Conservation (phyloP, 345 rosid species). For the Kernera saxatilis region DNA sequence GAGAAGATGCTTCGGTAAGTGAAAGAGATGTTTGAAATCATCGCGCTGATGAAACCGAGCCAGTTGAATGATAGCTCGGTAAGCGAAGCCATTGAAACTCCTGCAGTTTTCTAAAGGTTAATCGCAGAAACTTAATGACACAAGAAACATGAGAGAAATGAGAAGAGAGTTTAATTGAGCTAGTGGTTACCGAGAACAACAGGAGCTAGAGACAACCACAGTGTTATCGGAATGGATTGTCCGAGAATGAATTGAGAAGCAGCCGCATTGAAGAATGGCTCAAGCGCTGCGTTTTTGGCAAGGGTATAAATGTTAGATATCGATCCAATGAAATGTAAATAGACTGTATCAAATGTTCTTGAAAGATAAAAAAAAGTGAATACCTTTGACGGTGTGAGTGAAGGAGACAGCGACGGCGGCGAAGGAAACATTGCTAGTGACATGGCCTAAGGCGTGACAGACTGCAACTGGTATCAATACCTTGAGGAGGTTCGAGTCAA, state of each 20-base stretch:
- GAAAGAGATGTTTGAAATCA: conserved; percentile 95
- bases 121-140: neutral
- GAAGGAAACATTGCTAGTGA: conserved; percentile 87
- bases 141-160: conserved; percentile 9
- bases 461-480: conserved; percentile 86
- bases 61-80: conserved; percentile 97
- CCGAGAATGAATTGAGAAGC: conserved; percentile 93
- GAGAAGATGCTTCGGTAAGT: conserved; percentile 95
- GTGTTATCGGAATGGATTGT: conserved; percentile 68
- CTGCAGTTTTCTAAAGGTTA: conserved; percentile 26
- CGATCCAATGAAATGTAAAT: neutral
- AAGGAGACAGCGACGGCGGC: conserved; percentile 99
- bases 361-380: neutral
- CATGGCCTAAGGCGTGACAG: conserved; percentile 94
- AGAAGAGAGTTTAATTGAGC: neutral
- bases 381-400: conserved; percentile 93
- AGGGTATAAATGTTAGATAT: neutral
- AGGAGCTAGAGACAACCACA: conserved; percentile 91
- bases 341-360: neutral
- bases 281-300: conserved; percentile 60
- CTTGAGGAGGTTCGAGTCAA: conserved; percentile 67
- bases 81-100: conserved; percentile 89
- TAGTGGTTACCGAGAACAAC: conserved; percentile 76
- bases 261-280: conserved; percentile 97
- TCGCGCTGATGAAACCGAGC: conserved; percentile 93